These are phyloP conservation scores for Neohortaea acidophila DNA, from an alignment of 495 filamentous ascomycete species.

Conservation along the genomic window DNA sequence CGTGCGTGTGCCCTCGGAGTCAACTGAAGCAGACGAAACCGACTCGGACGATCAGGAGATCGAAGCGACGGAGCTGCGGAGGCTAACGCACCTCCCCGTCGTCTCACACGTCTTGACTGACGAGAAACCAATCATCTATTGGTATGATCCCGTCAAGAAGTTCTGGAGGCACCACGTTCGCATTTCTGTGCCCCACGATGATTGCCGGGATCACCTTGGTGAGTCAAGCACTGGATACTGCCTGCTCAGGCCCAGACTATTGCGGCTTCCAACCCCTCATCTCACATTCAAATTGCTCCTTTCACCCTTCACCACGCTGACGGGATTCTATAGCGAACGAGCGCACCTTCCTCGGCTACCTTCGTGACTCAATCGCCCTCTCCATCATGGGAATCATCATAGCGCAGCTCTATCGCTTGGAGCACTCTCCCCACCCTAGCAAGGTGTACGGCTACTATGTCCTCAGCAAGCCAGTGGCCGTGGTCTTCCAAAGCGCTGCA, in stretches of 20 bases:
- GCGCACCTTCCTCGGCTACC: slow-evolving; percentile 63
- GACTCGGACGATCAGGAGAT: slow-evolving; percentile 13
- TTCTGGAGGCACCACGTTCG: slow-evolving; percentile 34
- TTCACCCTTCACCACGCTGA: no score
- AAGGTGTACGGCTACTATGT: slow-evolving; percentile 41
- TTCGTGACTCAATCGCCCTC: slow-evolving; percentile 54
- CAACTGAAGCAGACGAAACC: not conserved
- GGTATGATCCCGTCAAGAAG: slow-evolving; percentile 23
- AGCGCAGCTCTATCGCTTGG: slow-evolving; percentile 56
- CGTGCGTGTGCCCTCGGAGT: no score
- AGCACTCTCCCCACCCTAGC: slow-evolving; percentile 32
- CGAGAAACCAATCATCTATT: slow-evolving; percentile 3
- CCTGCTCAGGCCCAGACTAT: not conserved
- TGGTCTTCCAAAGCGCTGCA: slow-evolving; percentile 41
- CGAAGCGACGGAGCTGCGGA: slow-evolving; percentile 16
- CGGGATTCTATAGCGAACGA: slow-evolving; percentile 62
- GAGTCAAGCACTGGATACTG: no score
- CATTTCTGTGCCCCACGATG: slow-evolving; percentile 30
- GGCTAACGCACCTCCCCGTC: not conserved
- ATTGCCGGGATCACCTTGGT: slow-evolving; percentile 41
- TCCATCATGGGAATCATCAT: slow-evolving; percentile 51
- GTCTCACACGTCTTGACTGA: slow-evolving; percentile 5
- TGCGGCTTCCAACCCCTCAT: not conserved
- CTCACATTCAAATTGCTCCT: not conserved
- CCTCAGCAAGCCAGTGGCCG: slow-evolving; percentile 50